Percentiles rank a stretch among this genome's conserved stretches.
Evolutionary conservation across 1,284 basidiomycete genomes (phyloP).

Genomic region (Pisolithus thermaeus): DNA sequence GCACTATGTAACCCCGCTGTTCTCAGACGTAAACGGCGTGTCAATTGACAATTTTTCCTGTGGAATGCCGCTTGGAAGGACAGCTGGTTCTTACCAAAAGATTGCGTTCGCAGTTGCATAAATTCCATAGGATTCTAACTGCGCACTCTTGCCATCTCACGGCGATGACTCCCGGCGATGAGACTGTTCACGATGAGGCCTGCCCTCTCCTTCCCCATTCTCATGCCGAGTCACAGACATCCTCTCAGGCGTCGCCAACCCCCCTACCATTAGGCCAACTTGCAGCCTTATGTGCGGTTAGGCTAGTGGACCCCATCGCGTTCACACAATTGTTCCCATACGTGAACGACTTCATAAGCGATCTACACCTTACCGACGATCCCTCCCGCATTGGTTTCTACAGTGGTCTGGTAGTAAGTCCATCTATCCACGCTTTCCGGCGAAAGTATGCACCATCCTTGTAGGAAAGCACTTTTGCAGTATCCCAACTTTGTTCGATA

Average conservation of each 20-base stretch:
- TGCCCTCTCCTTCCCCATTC: conserved; percentile 19
- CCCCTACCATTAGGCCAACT: conserved; percentile 51
- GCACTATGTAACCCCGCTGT: background rate
- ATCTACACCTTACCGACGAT: conserved; percentile 52
- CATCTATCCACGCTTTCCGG: background rate
- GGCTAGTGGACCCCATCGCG: conserved; percentile 57
- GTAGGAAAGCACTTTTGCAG: conserved; percentile 59
- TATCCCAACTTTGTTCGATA: conserved; percentile 57
- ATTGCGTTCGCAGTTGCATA: conserved; percentile 2
- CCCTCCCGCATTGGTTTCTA: conserved; percentile 63
- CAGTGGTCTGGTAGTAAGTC: conserved; percentile 53
- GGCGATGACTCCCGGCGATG: conserved; percentile 4
- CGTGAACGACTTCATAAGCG: conserved; percentile 61
- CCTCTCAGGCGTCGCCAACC: conserved; percentile 21
- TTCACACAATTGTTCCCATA: conserved; percentile 61
- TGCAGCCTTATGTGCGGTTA: conserved; percentile 45
- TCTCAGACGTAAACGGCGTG: background rate
- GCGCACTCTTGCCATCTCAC: background rate
- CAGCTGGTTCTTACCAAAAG: background rate
- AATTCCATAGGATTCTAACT: background rate
- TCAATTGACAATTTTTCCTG: background rate
- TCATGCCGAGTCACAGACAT: conserved; percentile 14
- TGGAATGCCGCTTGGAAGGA: background rate
- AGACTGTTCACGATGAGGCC: conserved; percentile 18
- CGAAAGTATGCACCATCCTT: background rate